phyloP scores from a whole-genome alignment of 75 land plant genomes.

The Sequoia sempervirens region DNA sequence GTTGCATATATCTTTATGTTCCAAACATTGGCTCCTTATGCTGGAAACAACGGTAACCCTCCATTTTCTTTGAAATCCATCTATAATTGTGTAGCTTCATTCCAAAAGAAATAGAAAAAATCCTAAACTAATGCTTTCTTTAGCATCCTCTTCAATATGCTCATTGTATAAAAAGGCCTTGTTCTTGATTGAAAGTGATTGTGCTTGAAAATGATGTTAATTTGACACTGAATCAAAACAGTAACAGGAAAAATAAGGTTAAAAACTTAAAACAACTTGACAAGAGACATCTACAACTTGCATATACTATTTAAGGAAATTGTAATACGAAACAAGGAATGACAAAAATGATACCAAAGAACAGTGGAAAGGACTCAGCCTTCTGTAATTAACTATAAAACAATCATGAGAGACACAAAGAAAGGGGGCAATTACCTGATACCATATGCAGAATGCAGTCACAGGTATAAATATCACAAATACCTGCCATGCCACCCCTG shows the following conservation, averaged over 20 bases:
- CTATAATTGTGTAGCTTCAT: neutral
- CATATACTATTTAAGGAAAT: neutral
- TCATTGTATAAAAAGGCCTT: neutral
- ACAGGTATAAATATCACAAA: conserved; percentile 74
- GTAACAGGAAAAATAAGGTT: neutral
- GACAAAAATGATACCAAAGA: neutral
- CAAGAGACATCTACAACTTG: neutral
- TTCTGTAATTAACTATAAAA: neutral
- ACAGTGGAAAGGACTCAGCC: neutral
- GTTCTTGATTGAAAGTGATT: neutral
- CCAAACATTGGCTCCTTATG: neutral
- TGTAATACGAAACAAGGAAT: neutral
- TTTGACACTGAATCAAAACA: neutral
- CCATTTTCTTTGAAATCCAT: no score
- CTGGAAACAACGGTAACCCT: neutral
- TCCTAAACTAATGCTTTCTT: neutral
- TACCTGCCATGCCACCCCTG: conserved; percentile 85
- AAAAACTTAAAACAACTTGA: neutral
- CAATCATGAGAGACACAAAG: neutral
- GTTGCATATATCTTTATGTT: neutral
- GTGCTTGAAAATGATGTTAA: neutral
- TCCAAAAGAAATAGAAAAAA: conserved; percentile 1
- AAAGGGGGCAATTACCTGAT: conserved; percentile 51
- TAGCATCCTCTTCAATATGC: neutral
- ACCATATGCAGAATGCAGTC: conserved; percentile 54